A percentile compares a stretch with the other conserved stretches of the same genome.
These are phyloP conservation scores for Candida endomychidarum DNA, from an alignment of 805 yeast genomes.

Conservation along the genomic window DNA sequence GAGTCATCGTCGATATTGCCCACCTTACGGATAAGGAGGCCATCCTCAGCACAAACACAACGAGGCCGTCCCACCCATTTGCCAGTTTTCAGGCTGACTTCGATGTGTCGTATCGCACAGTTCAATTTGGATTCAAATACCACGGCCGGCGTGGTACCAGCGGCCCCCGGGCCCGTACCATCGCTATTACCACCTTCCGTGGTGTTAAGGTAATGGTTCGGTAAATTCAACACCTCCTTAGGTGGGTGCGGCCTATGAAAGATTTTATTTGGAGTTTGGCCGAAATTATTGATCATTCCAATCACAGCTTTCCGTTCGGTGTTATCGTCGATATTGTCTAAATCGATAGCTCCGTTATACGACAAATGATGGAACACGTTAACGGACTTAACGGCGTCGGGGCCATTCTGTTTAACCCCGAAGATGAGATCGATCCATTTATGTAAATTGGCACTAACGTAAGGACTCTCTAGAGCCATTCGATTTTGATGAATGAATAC, in stretches of 20 bases:
- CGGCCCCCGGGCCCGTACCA: no score
- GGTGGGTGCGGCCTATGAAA: slow-evolving; percentile 67
- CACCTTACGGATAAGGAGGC: slow-evolving; percentile 34
- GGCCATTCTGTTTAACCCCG: slow-evolving; percentile 78
- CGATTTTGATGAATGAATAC: slow-evolving; percentile 73
- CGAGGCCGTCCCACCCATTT: slow-evolving; percentile 55
- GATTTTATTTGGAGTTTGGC: slow-evolving; percentile 81
- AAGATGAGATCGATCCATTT: slow-evolving; percentile 85
- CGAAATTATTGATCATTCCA: slow-evolving; percentile 87
- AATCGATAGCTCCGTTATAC: slow-evolving; percentile 78
- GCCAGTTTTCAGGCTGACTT: slow-evolving; percentile 39
- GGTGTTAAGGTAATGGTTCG: slow-evolving; percentile 36
- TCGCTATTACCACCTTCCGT: slow-evolving; percentile 26
- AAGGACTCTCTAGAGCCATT: slow-evolving; percentile 80
- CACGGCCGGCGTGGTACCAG: slow-evolving; percentile 36
- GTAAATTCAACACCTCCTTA: slow-evolving; percentile 37
- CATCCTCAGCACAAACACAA: slow-evolving; percentile 38
- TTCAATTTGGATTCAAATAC: slow-evolving; percentile 45
- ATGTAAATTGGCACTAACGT: slow-evolving; percentile 73
- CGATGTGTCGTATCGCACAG: slow-evolving; percentile 44
- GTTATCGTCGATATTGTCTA: slow-evolving; percentile 72
- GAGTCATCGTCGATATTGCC: slow-evolving; percentile 19
- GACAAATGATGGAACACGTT: slow-evolving; percentile 85
- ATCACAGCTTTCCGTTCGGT: slow-evolving; percentile 73
- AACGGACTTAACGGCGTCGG: slow-evolving; percentile 59